These are phyloP conservation scores for Bipolaris cookei DNA, from an alignment of 2,329 filamentous ascomycete genomes.

Conservation along the genomic window DNA sequence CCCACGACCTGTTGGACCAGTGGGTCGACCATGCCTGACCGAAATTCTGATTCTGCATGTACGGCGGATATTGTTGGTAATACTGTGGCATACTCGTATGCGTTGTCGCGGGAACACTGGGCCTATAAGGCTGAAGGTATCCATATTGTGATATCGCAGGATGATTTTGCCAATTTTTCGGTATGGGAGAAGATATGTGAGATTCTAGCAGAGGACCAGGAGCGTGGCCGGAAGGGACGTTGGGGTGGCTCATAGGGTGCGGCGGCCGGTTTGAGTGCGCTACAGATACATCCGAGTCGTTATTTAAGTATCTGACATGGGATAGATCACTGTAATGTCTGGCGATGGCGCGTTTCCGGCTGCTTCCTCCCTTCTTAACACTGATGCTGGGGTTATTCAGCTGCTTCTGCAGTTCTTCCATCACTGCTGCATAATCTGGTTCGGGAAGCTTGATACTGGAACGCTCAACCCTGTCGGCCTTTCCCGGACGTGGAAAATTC, in stretches of 20 bases:
- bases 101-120: neutral
- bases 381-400: neutral
- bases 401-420: neutral
- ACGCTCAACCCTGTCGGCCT: neutral
- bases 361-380: neutral
- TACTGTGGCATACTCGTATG: neutral
- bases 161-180: neutral
- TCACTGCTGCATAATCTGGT: neutral
- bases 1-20: neutral
- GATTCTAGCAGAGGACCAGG: neutral
- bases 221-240: neutral
- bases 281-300: neutral
- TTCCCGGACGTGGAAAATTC: slow-evolving; percentile 4
- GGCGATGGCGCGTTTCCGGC: neutral
- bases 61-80: neutral
- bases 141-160: neutral
- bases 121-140: neutral
- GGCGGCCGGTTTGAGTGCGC: no score
- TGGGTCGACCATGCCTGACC: no score
- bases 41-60: neutral
- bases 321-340: neutral
- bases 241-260: no score
- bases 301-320: neutral
- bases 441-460: neutral
- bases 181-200: neutral